Evolutionary conservation across 2,329 filamentous ascomycete genomes (phyloP).

Genomic region (Beauveria bassiana): DNA sequence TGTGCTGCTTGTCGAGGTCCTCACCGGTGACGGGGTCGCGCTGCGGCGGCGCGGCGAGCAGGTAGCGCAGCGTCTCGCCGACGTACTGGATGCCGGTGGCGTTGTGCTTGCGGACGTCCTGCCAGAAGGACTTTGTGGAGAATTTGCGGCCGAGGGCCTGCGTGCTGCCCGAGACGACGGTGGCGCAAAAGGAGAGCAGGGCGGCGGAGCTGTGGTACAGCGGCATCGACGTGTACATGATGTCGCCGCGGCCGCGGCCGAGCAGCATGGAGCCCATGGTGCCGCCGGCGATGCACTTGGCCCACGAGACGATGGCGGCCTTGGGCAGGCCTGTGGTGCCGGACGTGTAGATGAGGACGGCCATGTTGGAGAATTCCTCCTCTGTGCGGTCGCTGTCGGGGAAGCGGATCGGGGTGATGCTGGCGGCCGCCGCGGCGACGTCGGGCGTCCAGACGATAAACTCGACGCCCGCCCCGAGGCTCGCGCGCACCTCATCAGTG

Average conservation of each 20-base stretch:
- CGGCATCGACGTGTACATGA: constrained; percentile 80
- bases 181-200: constrained; percentile 58
- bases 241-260: constrained; percentile 51
- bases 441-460: constrained; percentile 56
- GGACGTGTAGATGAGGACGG: constrained; percentile 74
- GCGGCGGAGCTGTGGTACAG: constrained; percentile 78
- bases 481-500: constrained; percentile 46
- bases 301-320: constrained; percentile 67
- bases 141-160: constrained; percentile 70
- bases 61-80: constrained; percentile 78
- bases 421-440: constrained; percentile 45
- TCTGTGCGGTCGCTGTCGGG: constrained; percentile 50
- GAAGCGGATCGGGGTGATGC: constrained; percentile 45
- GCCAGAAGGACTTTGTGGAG: constrained; percentile 69
- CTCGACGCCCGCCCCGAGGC: constrained; percentile 37
- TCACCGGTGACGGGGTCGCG: constrained; percentile 56
- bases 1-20: constrained; percentile 64
- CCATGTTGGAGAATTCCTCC: constrained; percentile 48
- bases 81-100: constrained; percentile 82
- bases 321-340: constrained; percentile 83
- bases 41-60: constrained; percentile 59
- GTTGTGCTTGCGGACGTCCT: constrained; percentile 60
- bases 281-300: constrained; percentile 49
- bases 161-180: constrained; percentile 54
- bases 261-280: constrained; percentile 49